Evolutionary conservation across 768 basidiomycete genomes (phyloP), one percentile per base, ranked within the genome.

Genomic region (Lyophyllum semitale): DNA sequence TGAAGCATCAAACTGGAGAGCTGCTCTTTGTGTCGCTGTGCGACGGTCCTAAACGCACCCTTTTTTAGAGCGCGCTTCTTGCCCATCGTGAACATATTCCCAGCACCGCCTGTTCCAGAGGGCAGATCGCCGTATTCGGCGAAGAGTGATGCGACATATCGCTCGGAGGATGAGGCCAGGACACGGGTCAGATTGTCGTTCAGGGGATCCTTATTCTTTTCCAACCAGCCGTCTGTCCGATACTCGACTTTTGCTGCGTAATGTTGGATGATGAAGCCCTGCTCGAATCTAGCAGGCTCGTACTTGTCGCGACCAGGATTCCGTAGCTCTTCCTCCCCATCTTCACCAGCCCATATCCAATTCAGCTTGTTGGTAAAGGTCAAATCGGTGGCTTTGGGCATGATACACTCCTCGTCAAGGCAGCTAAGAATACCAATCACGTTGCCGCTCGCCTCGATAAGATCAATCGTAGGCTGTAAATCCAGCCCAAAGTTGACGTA

Each of bases 201-300:
- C 54, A 99, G 76, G 0, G 97, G 97, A 64, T 99, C 97, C 73
- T 97, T 97, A 80, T 99, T 99, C 86, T 98, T 99, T 77, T 96
- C 95, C 62, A 99, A 76, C 97, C 97, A 99, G 15, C 95, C 93
- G 35, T 93, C 88, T 2, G 95, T 98, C 26, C 89, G 84, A 65
- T 99, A 99, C 64, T 98, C 95, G 64, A 99, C 97, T 62, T 86
- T 90, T 29, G 95, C 97, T 1, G 97, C 97, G 65, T 98, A 98
- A 67, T 99, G 97, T 58, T 93, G 86, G 48, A 99, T 83, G 62
- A 94, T 85, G 77, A 99, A 99, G 3, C 95, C 95, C 66, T 94
- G 93, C 27, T 92, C 89, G 66, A 98, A 95, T 8, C 95, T 80
- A 3, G 93, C 81, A 0, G 93, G 84, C 58, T 87, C 84, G 68